phyloP scores from a whole-genome alignment of 2,329 filamentous ascomycete genomes.

The Zymoseptoria ardabiliae region DNA sequence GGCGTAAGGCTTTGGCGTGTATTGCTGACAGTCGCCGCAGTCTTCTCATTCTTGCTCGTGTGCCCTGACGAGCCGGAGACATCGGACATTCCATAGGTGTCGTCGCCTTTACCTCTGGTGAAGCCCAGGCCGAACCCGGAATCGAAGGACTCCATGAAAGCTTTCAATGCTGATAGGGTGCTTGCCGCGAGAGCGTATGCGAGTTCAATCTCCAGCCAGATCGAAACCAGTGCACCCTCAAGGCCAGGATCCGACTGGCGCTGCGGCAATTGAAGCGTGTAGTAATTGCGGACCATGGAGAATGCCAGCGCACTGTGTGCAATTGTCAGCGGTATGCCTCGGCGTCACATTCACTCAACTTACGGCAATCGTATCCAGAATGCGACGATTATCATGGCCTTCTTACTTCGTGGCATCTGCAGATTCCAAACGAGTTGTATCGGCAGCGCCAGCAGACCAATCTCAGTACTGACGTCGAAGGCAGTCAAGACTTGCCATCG shows the following conservation, averaged over 20 bases:
- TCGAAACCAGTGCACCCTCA: constrained; percentile 26
- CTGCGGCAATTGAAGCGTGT: constrained; percentile 23
- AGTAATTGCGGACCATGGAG: constrained; percentile 30
- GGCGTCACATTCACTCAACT: constrained; percentile 4
- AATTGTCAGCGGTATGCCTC: neutral
- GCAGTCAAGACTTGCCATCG: constrained; percentile 35
- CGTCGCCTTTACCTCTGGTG: constrained; percentile 23
- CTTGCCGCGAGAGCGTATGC: constrained; percentile 36
- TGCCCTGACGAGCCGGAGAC: constrained; percentile 15
- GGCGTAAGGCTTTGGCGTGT: neutral
- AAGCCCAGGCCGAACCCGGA: constrained; percentile 33
- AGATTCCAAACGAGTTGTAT: constrained; percentile 31
- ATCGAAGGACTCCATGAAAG: constrained; percentile 36
- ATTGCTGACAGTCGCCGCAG: constrained; percentile 4
- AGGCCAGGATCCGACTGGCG: constrained; percentile 27
- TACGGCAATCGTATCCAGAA: constrained; percentile 34
- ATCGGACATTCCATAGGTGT: constrained; percentile 23
- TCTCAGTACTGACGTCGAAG: constrained; percentile 34
- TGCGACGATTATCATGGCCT: constrained; percentile 30
- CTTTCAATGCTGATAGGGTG: constrained; percentile 37
- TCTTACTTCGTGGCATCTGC: constrained; percentile 31
- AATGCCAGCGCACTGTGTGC: constrained; percentile 26
- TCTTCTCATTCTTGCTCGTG: constrained; percentile 14
- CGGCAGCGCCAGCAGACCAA: constrained; percentile 26
- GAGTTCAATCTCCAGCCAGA: constrained; percentile 34